phyloP scores from a whole-genome alignment of 1,284 basidiomycete genomes.

The Leccinum insolens region DNA sequence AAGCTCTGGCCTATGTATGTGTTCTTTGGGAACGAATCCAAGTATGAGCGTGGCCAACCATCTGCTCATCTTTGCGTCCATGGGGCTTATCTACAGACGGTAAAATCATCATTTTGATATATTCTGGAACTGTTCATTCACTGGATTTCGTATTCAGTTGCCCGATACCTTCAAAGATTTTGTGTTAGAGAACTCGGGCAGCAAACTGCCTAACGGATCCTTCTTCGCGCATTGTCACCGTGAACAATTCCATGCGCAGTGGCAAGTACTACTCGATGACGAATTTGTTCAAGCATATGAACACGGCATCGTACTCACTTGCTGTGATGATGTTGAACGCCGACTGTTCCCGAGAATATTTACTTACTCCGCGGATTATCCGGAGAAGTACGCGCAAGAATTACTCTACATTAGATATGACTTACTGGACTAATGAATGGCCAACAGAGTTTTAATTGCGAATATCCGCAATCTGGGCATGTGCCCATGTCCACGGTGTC shows the following conservation, averaged over 20 bases:
- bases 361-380: background rate
- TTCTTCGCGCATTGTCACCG: background rate
- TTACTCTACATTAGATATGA: too few species aligned
- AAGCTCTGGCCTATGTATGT: background rate
- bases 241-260: background rate
- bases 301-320: background rate
- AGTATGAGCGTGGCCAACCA: background rate
- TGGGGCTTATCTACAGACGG: background rate
- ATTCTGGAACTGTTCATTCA: background rate
- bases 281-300: background rate
- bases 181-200: background rate
- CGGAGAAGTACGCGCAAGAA: background rate
- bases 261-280: background rate
- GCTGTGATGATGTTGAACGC: background rate
- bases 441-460: background rate
- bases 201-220: background rate
- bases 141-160: background rate
- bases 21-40: background rate
- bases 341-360: background rate
- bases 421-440: too few species aligned
- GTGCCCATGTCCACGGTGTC: background rate
- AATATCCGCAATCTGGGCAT: background rate
- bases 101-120: background rate
- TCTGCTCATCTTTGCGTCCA: background rate
- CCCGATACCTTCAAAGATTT: background rate